phyloP scores from a whole-genome alignment of 768 basidiomycete species.

The Coprinopsis marcescibilis region DNA sequence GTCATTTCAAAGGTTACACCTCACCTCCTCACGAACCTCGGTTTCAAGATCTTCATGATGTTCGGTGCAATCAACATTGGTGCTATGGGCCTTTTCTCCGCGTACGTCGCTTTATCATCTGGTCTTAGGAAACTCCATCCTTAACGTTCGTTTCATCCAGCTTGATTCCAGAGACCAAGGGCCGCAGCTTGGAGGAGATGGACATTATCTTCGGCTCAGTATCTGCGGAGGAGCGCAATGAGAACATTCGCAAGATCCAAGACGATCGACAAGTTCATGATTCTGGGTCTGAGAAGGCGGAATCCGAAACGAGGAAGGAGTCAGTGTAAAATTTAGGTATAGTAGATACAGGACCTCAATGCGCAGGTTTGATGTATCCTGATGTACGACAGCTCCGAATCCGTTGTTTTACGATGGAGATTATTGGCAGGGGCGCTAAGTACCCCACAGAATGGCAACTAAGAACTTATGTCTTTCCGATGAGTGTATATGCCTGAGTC shows the following conservation, averaged over 20 bases:
- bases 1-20: slow-evolving; percentile 70
- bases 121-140: neutral
- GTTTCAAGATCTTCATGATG: slow-evolving; percentile 74
- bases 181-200: slow-evolving; percentile 50
- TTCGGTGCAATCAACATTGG: slow-evolving; percentile 70
- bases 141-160: slow-evolving; percentile 20
- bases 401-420: too few relatives aligned
- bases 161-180: slow-evolving; percentile 59
- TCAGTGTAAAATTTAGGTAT: neutral
- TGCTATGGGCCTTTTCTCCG: slow-evolving; percentile 62
- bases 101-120: slow-evolving; percentile 33
- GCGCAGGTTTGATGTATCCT: too few relatives aligned
- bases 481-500: too few relatives aligned
- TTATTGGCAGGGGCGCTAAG: too few relatives aligned
- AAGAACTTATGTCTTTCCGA: too few relatives aligned
- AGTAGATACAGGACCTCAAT: too few relatives aligned
- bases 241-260: slow-evolving; percentile 44
- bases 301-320: neutral
- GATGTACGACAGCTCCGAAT: too few relatives aligned
- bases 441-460: too few relatives aligned
- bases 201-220: slow-evolving; percentile 54
- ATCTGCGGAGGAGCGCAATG: slow-evolving; percentile 45
- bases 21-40: slow-evolving; percentile 50
- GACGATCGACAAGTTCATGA: slow-evolving; percentile 20
- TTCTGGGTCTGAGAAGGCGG: neutral